phyloP scores from a whole-genome alignment of 2,329 filamentous ascomycete genomes.

The Exophiala spinifera region DNA sequence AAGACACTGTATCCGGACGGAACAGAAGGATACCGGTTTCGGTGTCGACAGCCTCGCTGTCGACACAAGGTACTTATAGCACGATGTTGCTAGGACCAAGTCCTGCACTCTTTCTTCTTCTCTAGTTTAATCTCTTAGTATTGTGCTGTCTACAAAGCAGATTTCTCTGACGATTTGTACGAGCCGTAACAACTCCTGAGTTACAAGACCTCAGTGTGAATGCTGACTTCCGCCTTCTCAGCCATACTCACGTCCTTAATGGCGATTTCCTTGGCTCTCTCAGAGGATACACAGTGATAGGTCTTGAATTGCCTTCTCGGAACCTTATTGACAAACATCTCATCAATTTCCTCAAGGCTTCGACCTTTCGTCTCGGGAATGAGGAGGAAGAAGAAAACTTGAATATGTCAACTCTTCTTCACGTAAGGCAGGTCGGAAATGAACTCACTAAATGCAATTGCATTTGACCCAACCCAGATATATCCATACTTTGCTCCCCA shows the following conservation, averaged over 20 bases:
- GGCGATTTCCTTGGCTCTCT: background rate
- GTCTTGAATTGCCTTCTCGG: conserved; percentile 1
- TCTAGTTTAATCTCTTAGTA: conserved; percentile 6
- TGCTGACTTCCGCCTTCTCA: background rate
- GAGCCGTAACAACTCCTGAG: conserved; percentile 1
- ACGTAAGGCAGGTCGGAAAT: too few relatives aligned
- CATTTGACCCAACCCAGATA: conserved; percentile 35
- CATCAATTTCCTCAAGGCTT: conserved; percentile 56
- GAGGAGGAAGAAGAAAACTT: conserved; percentile 45
- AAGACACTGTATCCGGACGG: conserved; percentile 1
- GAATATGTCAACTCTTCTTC: conserved; percentile 42
- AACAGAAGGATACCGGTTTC: conserved; percentile 1
- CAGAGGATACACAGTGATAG: background rate
- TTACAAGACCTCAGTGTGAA: background rate
- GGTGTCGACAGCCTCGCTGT: background rate
- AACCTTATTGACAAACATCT: conserved; percentile 37
- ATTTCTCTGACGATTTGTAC: conserved; percentile 3
- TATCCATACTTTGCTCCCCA: background rate
- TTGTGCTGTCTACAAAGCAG: conserved; percentile 2
- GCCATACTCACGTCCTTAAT: background rate
- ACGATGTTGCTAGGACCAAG: background rate
- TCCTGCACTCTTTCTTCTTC: background rate
- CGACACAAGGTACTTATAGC: background rate
- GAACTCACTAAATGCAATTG: conserved; percentile 25
- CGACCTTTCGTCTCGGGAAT: conserved; percentile 58